Conservation (phyloP, 495 filamentous ascomycete genomes). For the Penicillium canescens region DNA sequence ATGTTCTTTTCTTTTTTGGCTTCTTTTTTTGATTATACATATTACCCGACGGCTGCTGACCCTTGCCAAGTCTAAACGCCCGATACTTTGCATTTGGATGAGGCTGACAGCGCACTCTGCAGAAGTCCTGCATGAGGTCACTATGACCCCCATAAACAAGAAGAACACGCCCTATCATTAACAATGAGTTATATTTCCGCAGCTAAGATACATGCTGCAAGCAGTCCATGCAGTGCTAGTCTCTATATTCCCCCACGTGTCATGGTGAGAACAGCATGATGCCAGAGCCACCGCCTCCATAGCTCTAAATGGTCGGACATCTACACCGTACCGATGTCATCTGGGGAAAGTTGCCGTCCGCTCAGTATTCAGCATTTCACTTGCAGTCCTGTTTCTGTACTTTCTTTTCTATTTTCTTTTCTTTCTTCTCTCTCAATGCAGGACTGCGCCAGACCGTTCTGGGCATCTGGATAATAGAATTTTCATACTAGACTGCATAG, state of each 20-base stretch:
- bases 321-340: slow-evolving; percentile 22
- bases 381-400: background rate
- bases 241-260: background rate
- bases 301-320: background rate
- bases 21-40: background rate
- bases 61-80: slow-evolving; percentile 1
- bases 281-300: slow-evolving; percentile 13
- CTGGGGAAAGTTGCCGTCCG: background rate
- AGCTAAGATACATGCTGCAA: background rate
- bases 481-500: background rate
- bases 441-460: background rate
- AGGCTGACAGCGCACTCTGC: slow-evolving; percentile 12
- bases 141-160: slow-evolving; percentile 9
- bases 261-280: slow-evolving; percentile 27
- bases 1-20: no score
- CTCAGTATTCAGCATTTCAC: no score
- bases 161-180: background rate
- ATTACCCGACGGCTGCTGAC: background rate
- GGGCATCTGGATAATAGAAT: background rate
- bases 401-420: background rate
- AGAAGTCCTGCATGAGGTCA: slow-evolving; percentile 19
- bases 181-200: background rate
- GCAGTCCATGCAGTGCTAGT: background rate
- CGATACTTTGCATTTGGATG: background rate
- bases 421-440: background rate